A percentile compares a stretch with the other conserved stretches of the same genome.
Conservation (phyloP, 495 filamentous ascomycete genomes). For the Penicillium crystallinum region DNA sequence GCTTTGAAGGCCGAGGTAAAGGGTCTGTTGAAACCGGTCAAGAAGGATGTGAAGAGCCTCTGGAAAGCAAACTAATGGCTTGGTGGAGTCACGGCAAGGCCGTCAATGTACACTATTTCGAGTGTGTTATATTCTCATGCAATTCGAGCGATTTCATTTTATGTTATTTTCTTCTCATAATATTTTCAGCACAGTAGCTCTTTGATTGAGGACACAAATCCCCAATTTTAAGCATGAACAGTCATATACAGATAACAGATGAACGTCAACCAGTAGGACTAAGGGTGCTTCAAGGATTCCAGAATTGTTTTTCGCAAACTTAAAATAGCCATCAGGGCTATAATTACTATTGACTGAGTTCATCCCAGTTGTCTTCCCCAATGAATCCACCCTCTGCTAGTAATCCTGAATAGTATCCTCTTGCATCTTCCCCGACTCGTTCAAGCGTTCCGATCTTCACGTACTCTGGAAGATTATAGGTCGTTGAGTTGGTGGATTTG, state of each 20-base stretch:
- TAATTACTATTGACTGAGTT: not conserved
- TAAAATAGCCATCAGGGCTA: not conserved
- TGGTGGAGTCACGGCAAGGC: not conserved
- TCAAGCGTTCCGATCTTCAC: too few relatives aligned
- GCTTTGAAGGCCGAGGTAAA: constrained; percentile 17
- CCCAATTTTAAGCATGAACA: too few relatives aligned
- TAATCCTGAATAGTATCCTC: not conserved
- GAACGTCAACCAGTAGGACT: too few relatives aligned
- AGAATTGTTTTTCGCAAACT: not conserved
- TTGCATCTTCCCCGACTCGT: constrained; percentile 12
- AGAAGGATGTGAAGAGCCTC: constrained; percentile 12
- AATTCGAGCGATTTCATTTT: too few relatives aligned
- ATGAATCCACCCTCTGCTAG: not conserved
- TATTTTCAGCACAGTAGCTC: too few relatives aligned
- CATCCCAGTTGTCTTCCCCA: not conserved
- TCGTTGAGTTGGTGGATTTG: too few relatives aligned
- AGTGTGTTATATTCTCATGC: not conserved
- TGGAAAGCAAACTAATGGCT: constrained; percentile 6
- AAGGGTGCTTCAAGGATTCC: too few relatives aligned
- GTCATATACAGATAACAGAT: too few relatives aligned
- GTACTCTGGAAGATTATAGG: too few relatives aligned
- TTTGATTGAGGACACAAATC: too few relatives aligned
- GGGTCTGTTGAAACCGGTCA: constrained; percentile 6
- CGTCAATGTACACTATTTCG: not conserved
- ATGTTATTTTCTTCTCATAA: too few relatives aligned